Percentiles rank a stretch among this genome's conserved stretches.
Conservation (phyloP, 2,329 filamentous ascomycete genomes). For the Mycosphaerella arachidis region DNA sequence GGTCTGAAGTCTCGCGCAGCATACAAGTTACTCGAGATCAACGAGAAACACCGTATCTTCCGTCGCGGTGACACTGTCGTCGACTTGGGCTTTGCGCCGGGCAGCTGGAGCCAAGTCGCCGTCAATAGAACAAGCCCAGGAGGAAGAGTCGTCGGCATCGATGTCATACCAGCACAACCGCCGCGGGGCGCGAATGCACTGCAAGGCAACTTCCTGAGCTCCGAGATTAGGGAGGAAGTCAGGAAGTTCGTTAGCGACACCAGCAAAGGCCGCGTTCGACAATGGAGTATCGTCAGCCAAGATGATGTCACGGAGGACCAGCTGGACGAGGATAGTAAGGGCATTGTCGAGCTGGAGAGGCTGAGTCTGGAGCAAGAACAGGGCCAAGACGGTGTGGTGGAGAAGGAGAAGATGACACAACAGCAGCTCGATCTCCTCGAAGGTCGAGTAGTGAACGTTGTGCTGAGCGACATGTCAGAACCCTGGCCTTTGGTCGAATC, state of each 20-base stretch:
- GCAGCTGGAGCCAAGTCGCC: constrained; percentile 71
- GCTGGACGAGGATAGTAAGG: constrained; percentile 43
- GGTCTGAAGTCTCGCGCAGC: constrained; percentile 85
- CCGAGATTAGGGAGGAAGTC: constrained; percentile 68
- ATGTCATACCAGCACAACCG: constrained; percentile 87
- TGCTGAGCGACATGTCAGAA: constrained; percentile 98
- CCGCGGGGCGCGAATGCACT: constrained; percentile 89
- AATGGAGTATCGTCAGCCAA: constrained; percentile 22
- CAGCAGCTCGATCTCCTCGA: constrained; percentile 25
- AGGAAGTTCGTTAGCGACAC: constrained; percentile 68
- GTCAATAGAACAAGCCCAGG: constrained; percentile 69
- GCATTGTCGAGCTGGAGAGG: constrained; percentile 64
- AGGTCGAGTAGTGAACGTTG: constrained; percentile 73
- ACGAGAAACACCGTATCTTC: constrained; percentile 77
- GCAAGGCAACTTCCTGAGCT: constrained; percentile 86
- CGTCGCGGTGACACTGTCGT: constrained; percentile 77
- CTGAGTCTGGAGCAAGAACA: constrained; percentile 37
- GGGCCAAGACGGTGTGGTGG: constrained; percentile 1
- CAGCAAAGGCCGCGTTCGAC: constrained; percentile 49
- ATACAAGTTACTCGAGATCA: constrained; percentile 89
- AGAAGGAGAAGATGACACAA: constrained; percentile 18
- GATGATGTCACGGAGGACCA: constrained; percentile 37
- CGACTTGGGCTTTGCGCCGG: constrained; percentile 77
- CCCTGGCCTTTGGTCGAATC: constrained; percentile 81
- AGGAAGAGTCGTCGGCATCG: constrained; percentile 78